Evolutionary conservation across 2,329 filamentous ascomycete genomes (phyloP), one percentile per base, ranked within the genome.

Genomic region (Pezicula radicicola): DNA sequence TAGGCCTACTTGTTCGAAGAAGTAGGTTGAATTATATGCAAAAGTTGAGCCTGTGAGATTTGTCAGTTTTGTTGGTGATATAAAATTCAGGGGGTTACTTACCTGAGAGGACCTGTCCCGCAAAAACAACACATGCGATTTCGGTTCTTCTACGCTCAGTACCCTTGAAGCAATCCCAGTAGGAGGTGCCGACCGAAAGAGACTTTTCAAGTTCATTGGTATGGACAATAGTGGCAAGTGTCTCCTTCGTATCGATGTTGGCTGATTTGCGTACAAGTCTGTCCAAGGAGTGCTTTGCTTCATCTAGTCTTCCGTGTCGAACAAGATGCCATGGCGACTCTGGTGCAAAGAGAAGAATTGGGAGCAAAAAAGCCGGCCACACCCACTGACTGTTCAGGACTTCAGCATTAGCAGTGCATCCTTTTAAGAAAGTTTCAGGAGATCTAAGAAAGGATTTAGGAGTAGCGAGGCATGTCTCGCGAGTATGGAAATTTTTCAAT

Each of bases 291-390:
- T 66, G 65, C 56, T 75, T 75, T 13, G 75, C 75, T 40, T 75
- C 71, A 27, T 73, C 66, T 0, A 72, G 65, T 9, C 68, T 68
- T 4, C 72, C 72, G 53, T 68, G 71, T 12, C 74, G 66, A 12
- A 77, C 73, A 15, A 77, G 65, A 72, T 73, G 75, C 74, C 74
- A 77, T 0, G 74, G 74, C 0, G 74, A 76, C 54, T 77, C 74
- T 2, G 74, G 74, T 0, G 74, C 74, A 21, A 76, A 60, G n/a
- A 62, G 65, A 16, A 75, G 71, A 1, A 68, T 72, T 45, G 75
- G 62, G 45, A 73, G 66, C 2, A 77, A 63, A 1, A 74, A 73
- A 27, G 72, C 50, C 1, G 74, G 74, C 74, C 74, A 77, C 64
- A 75, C 72, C 75, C 75, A 75, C 65, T 60, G 58, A 10, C 25